phyloP scores from a whole-genome alignment of 495 filamentous ascomycete species.

The Lophium mytilinum region DNA sequence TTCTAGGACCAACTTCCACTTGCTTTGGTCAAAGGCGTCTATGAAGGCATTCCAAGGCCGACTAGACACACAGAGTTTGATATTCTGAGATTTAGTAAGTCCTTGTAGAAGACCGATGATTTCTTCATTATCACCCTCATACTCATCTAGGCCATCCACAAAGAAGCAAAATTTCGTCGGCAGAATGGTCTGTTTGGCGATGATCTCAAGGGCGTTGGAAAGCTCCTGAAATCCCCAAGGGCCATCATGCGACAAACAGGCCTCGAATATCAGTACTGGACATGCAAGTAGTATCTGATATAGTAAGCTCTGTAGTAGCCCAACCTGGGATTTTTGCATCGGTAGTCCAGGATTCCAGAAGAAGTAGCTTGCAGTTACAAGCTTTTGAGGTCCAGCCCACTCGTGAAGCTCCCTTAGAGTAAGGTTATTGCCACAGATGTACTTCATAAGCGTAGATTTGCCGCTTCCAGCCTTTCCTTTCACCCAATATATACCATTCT shows the following conservation, averaged over 20 bases:
- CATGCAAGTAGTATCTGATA: conserved; percentile 33
- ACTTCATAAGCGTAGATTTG: conserved; percentile 40
- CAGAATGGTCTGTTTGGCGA: background rate
- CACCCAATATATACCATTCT: conserved; percentile 33
- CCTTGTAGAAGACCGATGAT: conserved; percentile 21
- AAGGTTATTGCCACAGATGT: conserved; percentile 12
- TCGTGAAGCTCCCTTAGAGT: conserved; percentile 1
- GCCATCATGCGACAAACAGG: too few relatives aligned
- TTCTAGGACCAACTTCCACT: background rate
- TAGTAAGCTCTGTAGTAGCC: conserved; percentile 39
- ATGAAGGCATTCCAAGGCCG: conserved; percentile 42
- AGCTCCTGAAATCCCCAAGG: background rate
- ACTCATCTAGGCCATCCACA: conserved; percentile 45
- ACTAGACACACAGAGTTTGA: conserved; percentile 47
- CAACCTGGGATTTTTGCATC: conserved; percentile 38
- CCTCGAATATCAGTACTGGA: conserved; percentile 28
- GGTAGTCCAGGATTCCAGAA: conserved; percentile 39
- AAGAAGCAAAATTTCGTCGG: conserved; percentile 38
- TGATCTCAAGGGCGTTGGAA: background rate
- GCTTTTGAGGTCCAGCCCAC: conserved; percentile 11
- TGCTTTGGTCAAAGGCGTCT: conserved; percentile 28
- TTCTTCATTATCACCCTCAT: conserved; percentile 26
- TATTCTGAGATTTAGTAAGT: conserved; percentile 11
- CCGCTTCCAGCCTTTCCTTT: conserved; percentile 38
- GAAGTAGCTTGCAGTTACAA: conserved; percentile 35